Percentiles rank a stretch among this genome's conserved stretches.
Evolutionary conservation across 805 yeast species (phyloP).

Genomic region (Candida michaelii): DNA sequence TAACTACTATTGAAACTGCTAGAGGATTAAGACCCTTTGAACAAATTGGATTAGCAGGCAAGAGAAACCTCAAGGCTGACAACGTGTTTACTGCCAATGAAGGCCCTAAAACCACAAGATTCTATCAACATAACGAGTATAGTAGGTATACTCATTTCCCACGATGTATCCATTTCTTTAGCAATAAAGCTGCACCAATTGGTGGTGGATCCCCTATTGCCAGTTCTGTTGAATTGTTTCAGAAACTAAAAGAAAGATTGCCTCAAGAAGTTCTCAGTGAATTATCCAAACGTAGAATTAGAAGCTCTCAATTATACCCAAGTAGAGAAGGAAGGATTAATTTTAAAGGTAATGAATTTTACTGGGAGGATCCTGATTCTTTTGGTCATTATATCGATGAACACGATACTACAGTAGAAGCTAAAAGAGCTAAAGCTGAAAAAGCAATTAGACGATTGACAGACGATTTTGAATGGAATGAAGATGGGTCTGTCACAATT

Average conservation of each 20-base stretch:
- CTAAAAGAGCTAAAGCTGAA: conserved; percentile 21
- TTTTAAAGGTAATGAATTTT: conserved; percentile 5
- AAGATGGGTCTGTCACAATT: conserved; percentile 21
- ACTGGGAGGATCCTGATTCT: conserved; percentile 25
- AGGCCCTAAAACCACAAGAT: conserved; percentile 5
- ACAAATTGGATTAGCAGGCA: conserved; percentile 7
- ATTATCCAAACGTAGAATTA: background rate
- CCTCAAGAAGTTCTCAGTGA: background rate
- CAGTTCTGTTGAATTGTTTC: conserved; percentile 1
- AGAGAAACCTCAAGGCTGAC: conserved; percentile 1
- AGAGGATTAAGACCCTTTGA: conserved; percentile 6
- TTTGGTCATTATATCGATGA: conserved; percentile 26
- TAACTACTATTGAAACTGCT: background rate
- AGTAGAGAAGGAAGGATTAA: background rate
- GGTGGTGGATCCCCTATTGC: conserved; percentile 6
- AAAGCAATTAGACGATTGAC: conserved; percentile 21
- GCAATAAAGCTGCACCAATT: conserved; percentile 1
- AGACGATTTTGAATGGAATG: conserved; percentile 22
- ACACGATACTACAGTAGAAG: conserved; percentile 13
- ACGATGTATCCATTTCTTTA: conserved; percentile 2
- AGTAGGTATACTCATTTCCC: conserved; percentile 4
- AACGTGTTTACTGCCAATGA: conserved; percentile 7
- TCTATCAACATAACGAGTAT: conserved; percentile 6
- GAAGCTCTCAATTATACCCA: conserved; percentile 3
- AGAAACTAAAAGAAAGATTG: background rate